These are phyloP conservation scores for Phylloporus sp. DNA, from an alignment of 768 basidiomycete species.

Conservation along the genomic window DNA sequence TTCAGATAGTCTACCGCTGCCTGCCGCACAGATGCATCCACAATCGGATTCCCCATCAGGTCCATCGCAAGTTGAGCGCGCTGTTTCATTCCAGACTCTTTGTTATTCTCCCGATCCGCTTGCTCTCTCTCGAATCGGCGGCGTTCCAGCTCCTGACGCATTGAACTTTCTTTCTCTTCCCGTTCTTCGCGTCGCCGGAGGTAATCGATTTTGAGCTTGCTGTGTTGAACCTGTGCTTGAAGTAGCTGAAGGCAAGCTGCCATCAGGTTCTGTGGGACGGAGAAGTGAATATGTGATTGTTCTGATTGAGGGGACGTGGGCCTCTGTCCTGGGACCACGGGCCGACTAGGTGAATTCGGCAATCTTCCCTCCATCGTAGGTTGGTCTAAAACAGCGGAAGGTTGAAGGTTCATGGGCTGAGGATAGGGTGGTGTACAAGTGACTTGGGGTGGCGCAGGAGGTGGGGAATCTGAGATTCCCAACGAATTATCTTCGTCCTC, in stretches of 20 bases:
- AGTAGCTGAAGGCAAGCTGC: slow-evolving; percentile 54
- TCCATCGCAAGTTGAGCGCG: slow-evolving; percentile 66
- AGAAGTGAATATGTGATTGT: slow-evolving; percentile 42
- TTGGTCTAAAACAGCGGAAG: slow-evolving; percentile 14
- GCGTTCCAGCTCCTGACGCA: slow-evolving; percentile 50
- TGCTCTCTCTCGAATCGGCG: slow-evolving; percentile 52
- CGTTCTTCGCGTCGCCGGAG: slow-evolving; percentile 62
- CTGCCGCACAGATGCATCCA: slow-evolving; percentile 58
- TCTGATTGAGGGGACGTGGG: slow-evolving; percentile 28
- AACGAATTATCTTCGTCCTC: slow-evolving; percentile 48
- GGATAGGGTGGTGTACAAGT: slow-evolving; percentile 21
- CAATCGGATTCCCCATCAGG: slow-evolving; percentile 51
- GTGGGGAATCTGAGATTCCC: slow-evolving; percentile 36
- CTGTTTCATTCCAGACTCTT: slow-evolving; percentile 51
- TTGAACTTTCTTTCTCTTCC: slow-evolving; percentile 53
- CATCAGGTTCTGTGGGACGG: slow-evolving; percentile 54
- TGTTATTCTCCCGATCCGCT: slow-evolving; percentile 50
- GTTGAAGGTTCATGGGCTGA: slow-evolving; percentile 12
- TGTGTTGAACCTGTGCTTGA: slow-evolving; percentile 63
- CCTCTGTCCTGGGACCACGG: slow-evolving; percentile 5
- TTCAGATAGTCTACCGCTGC: slow-evolving; percentile 70
- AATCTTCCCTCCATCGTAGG: slow-evolving; percentile 16
- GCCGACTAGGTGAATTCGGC: slow-evolving; percentile 16
- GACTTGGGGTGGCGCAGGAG: slow-evolving; percentile 28
- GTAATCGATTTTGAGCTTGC: slow-evolving; percentile 66